Percentiles rank a stretch among this genome's conserved stretches.
Evolutionary conservation across 495 filamentous ascomycete genomes (phyloP).

Genomic region (Penicillium macrosclerotiorum): DNA sequence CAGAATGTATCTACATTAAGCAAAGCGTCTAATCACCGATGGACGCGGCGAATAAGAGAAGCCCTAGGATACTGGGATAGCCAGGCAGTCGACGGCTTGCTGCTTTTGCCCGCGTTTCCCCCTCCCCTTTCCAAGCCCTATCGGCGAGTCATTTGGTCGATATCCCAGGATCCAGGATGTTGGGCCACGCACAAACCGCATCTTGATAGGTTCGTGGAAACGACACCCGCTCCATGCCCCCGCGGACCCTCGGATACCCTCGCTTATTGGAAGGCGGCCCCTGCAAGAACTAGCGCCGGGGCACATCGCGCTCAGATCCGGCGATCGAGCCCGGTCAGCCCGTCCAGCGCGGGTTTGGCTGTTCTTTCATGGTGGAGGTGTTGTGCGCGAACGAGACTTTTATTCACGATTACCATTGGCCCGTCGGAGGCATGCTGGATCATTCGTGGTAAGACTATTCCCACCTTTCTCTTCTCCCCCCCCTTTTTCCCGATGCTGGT

Average conservation of each 20-base stretch:
- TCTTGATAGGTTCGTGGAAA: slow-evolving; percentile 25
- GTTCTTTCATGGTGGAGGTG: too few relatives aligned
- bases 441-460: slow-evolving; percentile 1
- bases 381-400: too few relatives aligned
- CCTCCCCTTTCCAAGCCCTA: slow-evolving; percentile 6
- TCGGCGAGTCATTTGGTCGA: slow-evolving; percentile 18
- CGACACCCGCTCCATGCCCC: background rate
- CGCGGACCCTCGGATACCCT: slow-evolving; percentile 1
- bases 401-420: background rate
- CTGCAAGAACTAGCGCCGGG: slow-evolving; percentile 23
- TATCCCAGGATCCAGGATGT: slow-evolving; percentile 27
- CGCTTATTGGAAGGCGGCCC: slow-evolving; percentile 20
- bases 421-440: background rate
- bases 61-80: slow-evolving; percentile 15
- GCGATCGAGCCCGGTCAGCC: slow-evolving; percentile 14
- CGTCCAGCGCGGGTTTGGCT: too few relatives aligned
- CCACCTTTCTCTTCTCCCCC: background rate
- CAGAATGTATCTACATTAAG: too few relatives aligned
- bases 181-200: slow-evolving; percentile 27
- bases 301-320: slow-evolving; percentile 25
- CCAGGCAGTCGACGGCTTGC: background rate
- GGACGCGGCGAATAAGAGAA: too few relatives aligned
- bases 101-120: background rate
- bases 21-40: too few relatives aligned
- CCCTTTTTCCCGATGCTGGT: too few relatives aligned